Conservation (phyloP, 1,284 basidiomycete species). For the Melampsora americana region DNA sequence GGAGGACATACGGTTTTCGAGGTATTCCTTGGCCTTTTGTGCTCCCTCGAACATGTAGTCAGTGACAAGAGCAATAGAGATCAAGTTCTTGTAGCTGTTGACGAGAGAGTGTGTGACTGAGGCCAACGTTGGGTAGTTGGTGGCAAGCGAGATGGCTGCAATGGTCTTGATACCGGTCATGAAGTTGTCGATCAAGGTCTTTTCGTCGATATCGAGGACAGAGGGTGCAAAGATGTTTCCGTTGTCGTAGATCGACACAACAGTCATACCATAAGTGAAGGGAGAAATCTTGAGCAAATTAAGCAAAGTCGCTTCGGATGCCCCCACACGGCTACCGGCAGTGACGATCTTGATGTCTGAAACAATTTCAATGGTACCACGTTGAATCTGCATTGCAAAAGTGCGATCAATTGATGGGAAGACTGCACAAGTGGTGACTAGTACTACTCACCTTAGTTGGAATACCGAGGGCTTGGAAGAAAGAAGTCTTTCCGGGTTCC, state of each 20-base stretch:
- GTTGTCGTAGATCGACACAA: constrained; percentile 79
- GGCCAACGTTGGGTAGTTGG: constrained; percentile 92
- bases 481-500: constrained; percentile 99
- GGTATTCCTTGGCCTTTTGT: constrained; percentile 52
- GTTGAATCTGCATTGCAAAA: constrained; percentile 68
- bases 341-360: constrained; percentile 92
- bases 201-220: constrained; percentile 90
- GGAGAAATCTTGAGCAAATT: constrained; percentile 88
- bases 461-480: constrained; percentile 99
- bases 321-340: constrained; percentile 75
- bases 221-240: constrained; percentile 77
- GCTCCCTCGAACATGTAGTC: constrained; percentile 93
- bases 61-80: constrained; percentile 84
- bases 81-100: constrained; percentile 98
- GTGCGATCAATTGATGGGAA: neutral
- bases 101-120: constrained; percentile 91
- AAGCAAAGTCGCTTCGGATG: constrained; percentile 93
- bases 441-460: constrained; percentile 69
- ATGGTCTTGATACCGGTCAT: constrained; percentile 88
- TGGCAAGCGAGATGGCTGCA: constrained; percentile 87
- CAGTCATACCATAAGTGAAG: constrained; percentile 90
- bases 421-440: neutral
- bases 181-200: constrained; percentile 86
- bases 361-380: constrained; percentile 99
- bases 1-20: constrained; percentile 42